phyloP scores from a whole-genome alignment of 805 yeast species.

The Candida maltosa region DNA sequence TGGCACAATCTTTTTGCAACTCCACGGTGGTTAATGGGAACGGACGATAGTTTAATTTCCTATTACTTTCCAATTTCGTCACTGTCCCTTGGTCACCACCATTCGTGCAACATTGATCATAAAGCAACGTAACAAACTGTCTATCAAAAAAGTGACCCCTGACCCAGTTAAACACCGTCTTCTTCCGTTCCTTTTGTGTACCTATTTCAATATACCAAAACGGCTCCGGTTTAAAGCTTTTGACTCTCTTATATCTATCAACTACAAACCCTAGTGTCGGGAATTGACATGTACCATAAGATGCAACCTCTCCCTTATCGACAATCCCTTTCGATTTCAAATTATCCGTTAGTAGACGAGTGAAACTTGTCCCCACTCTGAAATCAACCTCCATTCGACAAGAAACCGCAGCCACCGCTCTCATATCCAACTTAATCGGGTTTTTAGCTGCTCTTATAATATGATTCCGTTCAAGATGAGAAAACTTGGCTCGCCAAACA shows the following conservation, averaged over 20 bases:
- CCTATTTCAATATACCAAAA: slow-evolving; percentile 74
- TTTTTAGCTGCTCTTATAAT: slow-evolving; percentile 68
- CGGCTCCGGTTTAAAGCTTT: slow-evolving; percentile 67
- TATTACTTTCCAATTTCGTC: slow-evolving; percentile 48
- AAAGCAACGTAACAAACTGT: slow-evolving; percentile 57
- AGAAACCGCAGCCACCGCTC: slow-evolving; percentile 77
- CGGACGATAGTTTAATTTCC: slow-evolving; percentile 78
- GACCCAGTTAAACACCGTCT: slow-evolving; percentile 63
- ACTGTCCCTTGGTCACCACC: slow-evolving; percentile 47
- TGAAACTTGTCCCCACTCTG: slow-evolving; percentile 84
- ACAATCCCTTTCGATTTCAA: slow-evolving; percentile 34
- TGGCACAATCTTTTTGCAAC: slow-evolving; percentile 81
- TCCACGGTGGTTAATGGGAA: slow-evolving; percentile 93
- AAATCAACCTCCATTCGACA: slow-evolving; percentile 86
- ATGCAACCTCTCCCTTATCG: slow-evolving; percentile 37
- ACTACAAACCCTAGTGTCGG: slow-evolving; percentile 97
- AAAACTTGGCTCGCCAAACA: slow-evolving; percentile 73
- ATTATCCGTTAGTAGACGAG: slow-evolving; percentile 68
- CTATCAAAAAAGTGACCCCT: slow-evolving; percentile 73
- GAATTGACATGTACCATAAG: slow-evolving; percentile 93
- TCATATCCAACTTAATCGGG: slow-evolving; percentile 62
- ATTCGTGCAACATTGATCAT: slow-evolving; percentile 63
- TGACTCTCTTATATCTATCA: slow-evolving; percentile 77
- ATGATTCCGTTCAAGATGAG: slow-evolving; percentile 80
- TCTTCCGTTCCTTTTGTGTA: slow-evolving; percentile 39